Percentiles rank a stretch among this genome's conserved stretches.
Evolutionary conservation across 495 filamentous ascomycete species (phyloP).

Genomic region (Talaromyces liani): DNA sequence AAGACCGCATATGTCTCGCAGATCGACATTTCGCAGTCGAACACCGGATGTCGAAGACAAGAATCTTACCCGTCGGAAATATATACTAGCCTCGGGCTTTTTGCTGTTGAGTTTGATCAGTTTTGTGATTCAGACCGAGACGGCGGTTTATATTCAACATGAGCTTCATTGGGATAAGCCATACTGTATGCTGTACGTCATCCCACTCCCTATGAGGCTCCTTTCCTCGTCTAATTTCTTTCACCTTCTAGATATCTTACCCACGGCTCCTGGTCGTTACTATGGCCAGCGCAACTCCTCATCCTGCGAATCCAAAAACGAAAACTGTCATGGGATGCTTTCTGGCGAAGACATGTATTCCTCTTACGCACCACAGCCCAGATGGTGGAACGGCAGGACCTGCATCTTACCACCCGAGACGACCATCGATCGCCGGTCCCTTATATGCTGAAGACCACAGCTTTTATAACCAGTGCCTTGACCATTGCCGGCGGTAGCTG

Average conservation of each 20-base stretch:
- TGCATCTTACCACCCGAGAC: slow-evolving; percentile 43
- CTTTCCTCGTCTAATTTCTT: slow-evolving; percentile 1
- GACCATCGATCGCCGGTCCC: slow-evolving; percentile 51
- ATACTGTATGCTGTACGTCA: slow-evolving; percentile 89
- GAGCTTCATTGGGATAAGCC: slow-evolving; percentile 88
- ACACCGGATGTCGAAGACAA: slow-evolving; percentile 51
- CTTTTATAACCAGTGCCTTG: slow-evolving; percentile 74
- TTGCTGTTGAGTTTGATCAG: slow-evolving; percentile 69
- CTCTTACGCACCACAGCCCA: slow-evolving; percentile 71
- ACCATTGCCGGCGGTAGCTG: slow-evolving; percentile 90
- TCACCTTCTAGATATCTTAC: slow-evolving; percentile 62
- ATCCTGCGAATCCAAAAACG: slow-evolving; percentile 69
- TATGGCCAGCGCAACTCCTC: slow-evolving; percentile 80
- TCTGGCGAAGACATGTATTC: slow-evolving; percentile 76
- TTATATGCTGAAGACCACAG: slow-evolving; percentile 72
- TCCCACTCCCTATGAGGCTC: neutral
- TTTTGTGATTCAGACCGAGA: slow-evolving; percentile 88
- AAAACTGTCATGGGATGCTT: slow-evolving; percentile 69
- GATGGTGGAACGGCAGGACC: slow-evolving; percentile 70
- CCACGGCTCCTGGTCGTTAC: slow-evolving; percentile 82
- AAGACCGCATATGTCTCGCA: slow-evolving; percentile 35
- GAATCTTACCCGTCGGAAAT: slow-evolving; percentile 66
- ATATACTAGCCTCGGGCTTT: slow-evolving; percentile 79
- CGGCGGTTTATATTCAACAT: slow-evolving; percentile 86
- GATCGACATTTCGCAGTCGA: slow-evolving; percentile 53